Percentiles rank a stretch among this genome's conserved stretches.
Evolutionary conservation across 108 stramenopile species (phyloP).

Genomic region (Cylindrotheca fusiformis): DNA sequence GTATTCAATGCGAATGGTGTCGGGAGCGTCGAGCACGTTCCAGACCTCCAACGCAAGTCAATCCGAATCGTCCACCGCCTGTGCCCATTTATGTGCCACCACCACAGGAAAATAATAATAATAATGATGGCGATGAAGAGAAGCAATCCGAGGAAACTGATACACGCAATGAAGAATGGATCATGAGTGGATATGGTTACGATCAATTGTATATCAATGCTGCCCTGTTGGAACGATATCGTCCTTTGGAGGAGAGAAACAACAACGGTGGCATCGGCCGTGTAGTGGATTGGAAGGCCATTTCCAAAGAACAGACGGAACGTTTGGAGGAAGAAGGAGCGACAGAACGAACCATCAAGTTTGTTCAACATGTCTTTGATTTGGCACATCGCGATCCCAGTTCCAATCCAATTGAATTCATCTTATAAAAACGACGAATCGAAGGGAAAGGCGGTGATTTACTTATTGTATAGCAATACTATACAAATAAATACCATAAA

Average conservation of each 20-base stretch:
- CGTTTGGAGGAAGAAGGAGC: slow-evolving; percentile 29
- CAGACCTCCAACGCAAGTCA: slow-evolving; percentile 20
- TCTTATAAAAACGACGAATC: too few species aligned
- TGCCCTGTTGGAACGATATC: slow-evolving; percentile 33
- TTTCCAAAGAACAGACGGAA: slow-evolving; percentile 7
- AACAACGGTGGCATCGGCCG: background rate
- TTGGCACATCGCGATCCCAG: slow-evolving; percentile 15
- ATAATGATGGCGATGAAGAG: slow-evolving; percentile 5
- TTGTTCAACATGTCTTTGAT: slow-evolving; percentile 23
- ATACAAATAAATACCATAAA: background rate
- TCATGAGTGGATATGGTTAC: slow-evolving; percentile 36
- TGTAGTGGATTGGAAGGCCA: slow-evolving; percentile 9
- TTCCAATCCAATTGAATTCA: slow-evolving; percentile 28
- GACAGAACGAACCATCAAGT: slow-evolving; percentile 22
- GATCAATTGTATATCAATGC: slow-evolving; percentile 44
- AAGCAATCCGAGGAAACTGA: background rate
- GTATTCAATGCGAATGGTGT: slow-evolving; percentile 39
- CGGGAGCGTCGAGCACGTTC: slow-evolving; percentile 26
- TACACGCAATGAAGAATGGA: slow-evolving; percentile 33
- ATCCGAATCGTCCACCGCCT: slow-evolving; percentile 29
- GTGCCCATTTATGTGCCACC: slow-evolving; percentile 37
- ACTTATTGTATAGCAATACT: background rate
- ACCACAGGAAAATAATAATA: background rate
- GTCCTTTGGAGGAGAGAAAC: too few species aligned
- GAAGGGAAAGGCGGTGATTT: too few species aligned